Conservation (phyloP, 2,329 filamentous ascomycete genomes). For the Paraconiothyrium sp. region DNA sequence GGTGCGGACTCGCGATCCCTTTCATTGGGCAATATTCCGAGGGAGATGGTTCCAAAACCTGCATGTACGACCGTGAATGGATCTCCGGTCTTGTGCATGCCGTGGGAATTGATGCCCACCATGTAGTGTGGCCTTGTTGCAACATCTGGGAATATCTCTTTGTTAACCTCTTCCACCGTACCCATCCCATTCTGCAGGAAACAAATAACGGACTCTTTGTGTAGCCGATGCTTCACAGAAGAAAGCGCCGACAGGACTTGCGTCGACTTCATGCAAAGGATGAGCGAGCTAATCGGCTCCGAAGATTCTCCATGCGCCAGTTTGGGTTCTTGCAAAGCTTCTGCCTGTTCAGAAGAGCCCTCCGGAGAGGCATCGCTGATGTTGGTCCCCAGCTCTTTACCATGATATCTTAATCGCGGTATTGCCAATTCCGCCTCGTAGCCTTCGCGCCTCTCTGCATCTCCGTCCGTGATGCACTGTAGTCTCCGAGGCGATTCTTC, state of each 20-base stretch:
- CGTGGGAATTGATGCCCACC: conserved; percentile 72
- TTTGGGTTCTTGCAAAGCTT: conserved; percentile 13
- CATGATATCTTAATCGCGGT: conserved; percentile 49
- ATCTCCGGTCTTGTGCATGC: conserved; percentile 56
- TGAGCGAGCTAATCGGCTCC: conserved; percentile 73
- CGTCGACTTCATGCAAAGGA: conserved; percentile 80
- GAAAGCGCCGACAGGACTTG: conserved; percentile 73
- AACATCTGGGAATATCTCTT: conserved; percentile 73
- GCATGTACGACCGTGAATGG: conserved; percentile 66
- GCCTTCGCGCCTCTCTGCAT: conserved; percentile 51
- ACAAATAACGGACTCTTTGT: conserved; percentile 74
- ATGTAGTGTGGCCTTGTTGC: conserved; percentile 77
- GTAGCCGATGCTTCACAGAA: conserved; percentile 72
- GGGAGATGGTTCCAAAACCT: conserved; percentile 66
- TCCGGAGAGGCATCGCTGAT: neutral
- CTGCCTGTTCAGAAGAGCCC: conserved; percentile 15
- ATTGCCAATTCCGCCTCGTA: conserved; percentile 58
- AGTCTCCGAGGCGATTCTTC: conserved; percentile 55
- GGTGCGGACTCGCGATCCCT: conserved; percentile 39
- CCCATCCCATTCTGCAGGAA: conserved; percentile 86
- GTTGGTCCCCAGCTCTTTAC: conserved; percentile 38
- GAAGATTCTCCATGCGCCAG: conserved; percentile 38
- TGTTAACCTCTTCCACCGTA: conserved; percentile 79
- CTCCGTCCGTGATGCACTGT: conserved; percentile 56
- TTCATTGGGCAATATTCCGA: conserved; percentile 62